Evolutionary conservation across 495 filamentous ascomycete species (phyloP), one percentile per base, ranked within the genome.

Genomic region (Neurospora sp.): DNA sequence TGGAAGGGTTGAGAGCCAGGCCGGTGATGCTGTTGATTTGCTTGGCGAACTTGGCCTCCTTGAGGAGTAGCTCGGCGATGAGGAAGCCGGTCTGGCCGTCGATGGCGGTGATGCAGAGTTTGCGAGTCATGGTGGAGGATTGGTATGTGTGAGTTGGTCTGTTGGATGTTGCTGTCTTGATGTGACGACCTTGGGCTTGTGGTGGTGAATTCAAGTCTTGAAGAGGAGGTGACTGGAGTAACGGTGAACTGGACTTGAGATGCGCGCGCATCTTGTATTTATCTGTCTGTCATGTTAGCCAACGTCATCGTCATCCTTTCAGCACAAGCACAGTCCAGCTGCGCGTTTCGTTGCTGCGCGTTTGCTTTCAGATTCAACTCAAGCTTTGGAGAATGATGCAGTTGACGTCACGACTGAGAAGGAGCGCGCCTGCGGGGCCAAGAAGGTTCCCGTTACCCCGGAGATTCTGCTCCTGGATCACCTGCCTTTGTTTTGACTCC

Each of bases 41-140:
- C 37, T 74, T 79, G 18, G 71, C 72, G 81, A 89, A 89, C 10
- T 80, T 75, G 8, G 75, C 74, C 40, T 86, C 74, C 20, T 81
- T 85, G 61, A 88, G 80, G 70, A 89, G 80, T 6, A 88, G 81
- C 72, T 88, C 84, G 71, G 85, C 84, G 73, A 88, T 87, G 40
- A 85, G 77, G 73, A 82, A 87, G 79, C 86, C 87, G 65, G 86
- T 89, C 69, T 87, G 83, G 77, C 87, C 85, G 8, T 89, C 88
- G 37, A 80, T 80, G 44, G 85, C 79, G 22, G 86, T 87, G 75
- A 89, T 82, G 78, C 83, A 85, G 72, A 89, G 53, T 71, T 86
- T 85, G 69, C 86, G 85, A 0, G 82, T 74, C 83, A 85, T 85
- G 69, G 72, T 75, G 5, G 46, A 6, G n/a, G 35, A 39, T 41